phyloP scores from a whole-genome alignment of 202 grass and related monocot genomes.

The Musa balbisiana region DNA sequence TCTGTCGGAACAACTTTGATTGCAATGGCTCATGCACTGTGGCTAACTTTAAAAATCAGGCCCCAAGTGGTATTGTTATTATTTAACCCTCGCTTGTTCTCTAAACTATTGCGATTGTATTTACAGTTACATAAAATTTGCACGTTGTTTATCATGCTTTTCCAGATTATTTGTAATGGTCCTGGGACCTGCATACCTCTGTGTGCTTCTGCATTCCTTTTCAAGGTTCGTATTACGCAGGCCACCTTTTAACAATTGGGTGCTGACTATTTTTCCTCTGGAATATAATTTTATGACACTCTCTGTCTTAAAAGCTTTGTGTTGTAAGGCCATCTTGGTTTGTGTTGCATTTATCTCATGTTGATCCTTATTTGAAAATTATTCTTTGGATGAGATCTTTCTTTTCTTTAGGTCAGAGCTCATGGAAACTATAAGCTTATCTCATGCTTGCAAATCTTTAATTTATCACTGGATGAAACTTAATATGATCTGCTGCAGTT shows the following conservation, averaged over 20 bases:
- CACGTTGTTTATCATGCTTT: constrained; percentile 9
- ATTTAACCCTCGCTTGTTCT: constrained; percentile 23
- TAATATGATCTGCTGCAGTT: constrained; percentile 34
- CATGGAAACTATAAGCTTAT: background rate
- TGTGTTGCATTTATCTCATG: constrained; percentile 2
- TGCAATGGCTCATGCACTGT: constrained; percentile 63
- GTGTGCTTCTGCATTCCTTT: constrained; percentile 62
- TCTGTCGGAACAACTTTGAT: constrained; percentile 67
- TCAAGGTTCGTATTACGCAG: constrained; percentile 44
- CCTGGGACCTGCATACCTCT: constrained; percentile 87
- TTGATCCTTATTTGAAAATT: background rate
- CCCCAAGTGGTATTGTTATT: constrained; percentile 71
- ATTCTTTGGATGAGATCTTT: no score
- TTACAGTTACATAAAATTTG: background rate
- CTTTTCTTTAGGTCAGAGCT: background rate
- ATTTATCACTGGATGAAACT: background rate
- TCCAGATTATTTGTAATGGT: constrained; percentile 92
- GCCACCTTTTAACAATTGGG: background rate
- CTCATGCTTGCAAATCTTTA: background rate
- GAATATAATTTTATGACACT: background rate
- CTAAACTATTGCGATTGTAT: background rate
- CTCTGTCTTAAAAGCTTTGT: background rate
- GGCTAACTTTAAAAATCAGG: constrained; percentile 65
- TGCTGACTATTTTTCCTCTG: background rate
- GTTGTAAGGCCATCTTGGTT: background rate